Percentiles rank a stretch among this genome's conserved stretches.
Evolutionary conservation across 805 yeast species (phyloP).

Genomic region (Danielia reshetovae): DNA sequence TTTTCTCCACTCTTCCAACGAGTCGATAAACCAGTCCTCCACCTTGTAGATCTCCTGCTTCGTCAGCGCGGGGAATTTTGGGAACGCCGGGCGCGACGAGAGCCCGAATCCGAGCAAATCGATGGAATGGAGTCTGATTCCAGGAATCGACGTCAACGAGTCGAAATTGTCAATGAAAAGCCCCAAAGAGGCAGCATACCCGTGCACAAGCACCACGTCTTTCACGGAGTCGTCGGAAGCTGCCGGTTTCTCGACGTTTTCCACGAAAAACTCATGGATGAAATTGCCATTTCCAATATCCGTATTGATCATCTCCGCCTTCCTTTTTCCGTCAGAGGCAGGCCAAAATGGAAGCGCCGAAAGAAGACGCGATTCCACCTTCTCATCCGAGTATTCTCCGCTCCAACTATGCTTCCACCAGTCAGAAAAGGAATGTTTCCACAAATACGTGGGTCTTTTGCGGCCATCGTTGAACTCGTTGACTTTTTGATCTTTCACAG

Average conservation of each 20-base stretch:
- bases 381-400: constrained; percentile 19
- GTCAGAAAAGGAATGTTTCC: constrained; percentile 13
- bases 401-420: constrained; percentile 14
- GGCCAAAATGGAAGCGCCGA: constrained; percentile 59
- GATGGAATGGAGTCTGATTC: constrained; percentile 58
- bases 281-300: constrained; percentile 50
- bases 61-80: constrained; percentile 25
- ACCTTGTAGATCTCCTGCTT: constrained; percentile 32
- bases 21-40: constrained; percentile 43
- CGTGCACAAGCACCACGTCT: constrained; percentile 79
- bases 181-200: constrained; percentile 90
- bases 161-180: constrained; percentile 71
- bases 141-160: constrained; percentile 43
- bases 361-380: constrained; percentile 42
- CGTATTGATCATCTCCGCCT: constrained; percentile 48
- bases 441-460: constrained; percentile 11
- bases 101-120: constrained; percentile 73
- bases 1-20: constrained; percentile 41
- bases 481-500: constrained; percentile 2
- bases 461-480: constrained; percentile 14
- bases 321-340: constrained; percentile 44
- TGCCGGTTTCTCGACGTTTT: constrained; percentile 41
- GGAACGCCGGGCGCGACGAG: constrained; percentile 53
- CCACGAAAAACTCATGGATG: constrained; percentile 75
- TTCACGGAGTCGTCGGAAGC: constrained; percentile 16